Evolutionary conservation across 768 basidiomycete species (phyloP).

Genomic region (Infundibulicybe gibba): DNA sequence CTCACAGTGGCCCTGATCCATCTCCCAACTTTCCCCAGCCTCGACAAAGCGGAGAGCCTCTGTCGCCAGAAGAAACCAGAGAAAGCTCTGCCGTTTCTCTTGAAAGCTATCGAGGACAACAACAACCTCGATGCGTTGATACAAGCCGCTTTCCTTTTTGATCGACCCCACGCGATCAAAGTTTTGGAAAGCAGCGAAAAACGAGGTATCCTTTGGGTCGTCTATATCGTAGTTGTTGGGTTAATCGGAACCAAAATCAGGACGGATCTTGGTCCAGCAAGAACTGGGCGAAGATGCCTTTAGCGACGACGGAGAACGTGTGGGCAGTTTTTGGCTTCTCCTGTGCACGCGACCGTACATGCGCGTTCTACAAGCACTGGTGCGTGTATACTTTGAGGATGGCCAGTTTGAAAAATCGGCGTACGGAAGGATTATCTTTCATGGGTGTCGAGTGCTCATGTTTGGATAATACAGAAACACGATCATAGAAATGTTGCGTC

Average conservation of each 20-base stretch:
- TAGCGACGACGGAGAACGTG: slow-evolving; percentile 27
- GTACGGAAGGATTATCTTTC: slow-evolving; percentile 16
- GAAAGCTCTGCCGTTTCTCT: slow-evolving; percentile 34
- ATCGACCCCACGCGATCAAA: not conserved
- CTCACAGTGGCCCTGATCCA: not conserved
- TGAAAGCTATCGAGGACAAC: slow-evolving; percentile 33
- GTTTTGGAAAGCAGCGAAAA: not conserved
- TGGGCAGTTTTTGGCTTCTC: slow-evolving; percentile 33
- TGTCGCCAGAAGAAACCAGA: slow-evolving; percentile 24
- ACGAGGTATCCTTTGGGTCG: not conserved
- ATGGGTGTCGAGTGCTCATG: not conserved
- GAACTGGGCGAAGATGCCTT: slow-evolving; percentile 30
- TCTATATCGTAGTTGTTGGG: not conserved
- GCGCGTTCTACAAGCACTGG: slow-evolving; percentile 36
- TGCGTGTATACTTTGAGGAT: slow-evolving; percentile 28
- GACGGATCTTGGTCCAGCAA: slow-evolving; percentile 20
- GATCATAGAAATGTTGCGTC: slow-evolving; percentile 37
- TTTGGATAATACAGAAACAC: slow-evolving; percentile 19
- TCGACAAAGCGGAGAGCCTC: slow-evolving; percentile 33
- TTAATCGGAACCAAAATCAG: slow-evolving; percentile 11
- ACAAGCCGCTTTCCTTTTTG: slow-evolving; percentile 27
- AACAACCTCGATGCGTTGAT: slow-evolving; percentile 38
- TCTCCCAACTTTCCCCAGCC: slow-evolving; percentile 13
- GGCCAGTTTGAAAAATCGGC: slow-evolving; percentile 27
- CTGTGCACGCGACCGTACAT: slow-evolving; percentile 42